A percentile compares a stretch with the other conserved stretches of the same genome.
These are phyloP conservation scores for bread wheat (Triticum aestivum) DNA, from an alignment of 176 grass and related monocot species.

Conservation along the genomic window IWGSC_CS_RefSeq_v2.1 NC_057799.1:13408560-13409059, in stretches of 20 bases:
- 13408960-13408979: constrained; percentile 42
- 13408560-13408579: constrained; percentile 32
- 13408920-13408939: constrained; percentile 43
- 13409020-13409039: constrained; percentile 63
- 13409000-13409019: constrained; percentile 43
- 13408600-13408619: neutral
- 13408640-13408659: neutral
- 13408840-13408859: neutral
- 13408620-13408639: constrained; percentile 14
- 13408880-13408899: neutral
- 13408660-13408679: neutral
- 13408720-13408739: constrained; percentile 8
- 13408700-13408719: neutral
- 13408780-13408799: neutral
- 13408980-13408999: constrained; percentile 34
- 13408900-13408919: neutral
- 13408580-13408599: constrained; percentile 33
- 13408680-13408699: neutral
- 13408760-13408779: neutral
- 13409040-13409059: constrained; percentile 24
- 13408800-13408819: neutral
- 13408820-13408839: neutral
- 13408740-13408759: constrained; percentile 2
- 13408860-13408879: neutral
- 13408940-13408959: constrained; percentile 33